These are phyloP conservation scores for Coriaria nepalensis DNA, from an alignment of 306 rosid species.

Conservation along the genomic window DNA sequence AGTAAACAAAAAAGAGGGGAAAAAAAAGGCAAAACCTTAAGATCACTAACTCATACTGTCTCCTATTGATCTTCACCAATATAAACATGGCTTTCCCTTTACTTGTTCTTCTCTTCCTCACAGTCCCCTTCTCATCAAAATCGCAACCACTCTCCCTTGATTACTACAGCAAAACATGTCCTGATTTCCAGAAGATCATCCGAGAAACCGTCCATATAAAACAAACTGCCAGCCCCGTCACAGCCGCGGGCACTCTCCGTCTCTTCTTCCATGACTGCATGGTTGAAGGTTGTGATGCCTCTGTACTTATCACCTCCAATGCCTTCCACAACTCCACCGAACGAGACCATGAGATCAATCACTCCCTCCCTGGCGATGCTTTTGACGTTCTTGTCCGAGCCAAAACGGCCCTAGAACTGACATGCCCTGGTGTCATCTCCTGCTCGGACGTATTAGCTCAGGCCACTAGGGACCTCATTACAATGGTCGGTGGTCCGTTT, in stretches of 20 bases:
- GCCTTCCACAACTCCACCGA: background rate
- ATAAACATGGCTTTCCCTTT: constrained; percentile 6
- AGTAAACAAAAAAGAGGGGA: no score
- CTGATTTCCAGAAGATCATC: constrained; percentile 2
- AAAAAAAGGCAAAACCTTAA: no score
- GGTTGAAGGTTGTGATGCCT: constrained; percentile 8
- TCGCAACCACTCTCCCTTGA: constrained; percentile 1
- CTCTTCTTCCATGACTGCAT: constrained; percentile 11
- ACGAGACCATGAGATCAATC: constrained; percentile 9
- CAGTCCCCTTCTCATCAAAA: background rate
- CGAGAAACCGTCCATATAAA: constrained; percentile 5
- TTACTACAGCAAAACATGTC: constrained; percentile 3
- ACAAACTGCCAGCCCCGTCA: constrained; percentile 7
- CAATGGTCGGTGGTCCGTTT: constrained; percentile 9
- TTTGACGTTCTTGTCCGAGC: constrained; percentile 6
- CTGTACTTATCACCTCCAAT: constrained; percentile 7
- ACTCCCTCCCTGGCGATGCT: constrained; percentile 7
- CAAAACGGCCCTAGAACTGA: background rate
- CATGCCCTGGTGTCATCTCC: constrained; percentile 8
- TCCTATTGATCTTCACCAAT: no score
- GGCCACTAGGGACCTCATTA: constrained; percentile 4
- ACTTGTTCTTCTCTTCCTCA: background rate
- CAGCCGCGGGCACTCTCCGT: constrained; percentile 7
- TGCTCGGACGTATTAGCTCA: constrained; percentile 8
- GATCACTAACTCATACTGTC: no score